Base-by-base conservation (phyloP, 192 early-diverging fungal genomes). In the Podila verticillata region DNA sequence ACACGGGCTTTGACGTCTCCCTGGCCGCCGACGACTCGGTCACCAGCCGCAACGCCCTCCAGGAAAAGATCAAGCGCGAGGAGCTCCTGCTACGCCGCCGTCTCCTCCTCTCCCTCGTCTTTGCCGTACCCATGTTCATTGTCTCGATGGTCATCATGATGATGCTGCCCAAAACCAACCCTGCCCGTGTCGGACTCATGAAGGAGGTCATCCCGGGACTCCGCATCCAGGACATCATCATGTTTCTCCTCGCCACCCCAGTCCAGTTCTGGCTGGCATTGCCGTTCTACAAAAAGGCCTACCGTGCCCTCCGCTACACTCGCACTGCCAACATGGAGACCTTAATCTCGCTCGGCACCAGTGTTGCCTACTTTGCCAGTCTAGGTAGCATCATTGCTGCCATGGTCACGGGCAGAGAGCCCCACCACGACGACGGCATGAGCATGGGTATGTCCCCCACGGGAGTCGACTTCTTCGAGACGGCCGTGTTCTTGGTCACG, bases 281-380 rank as follows among this genome's bases (percentile, higher is more conserved):
- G 44, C 84, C 91, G 34, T 94, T 94, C 83, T 95, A 93, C 51
- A 28, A 57, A 17, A 91, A 91, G 44, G 90, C 92, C 0, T 93
- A 85, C 66, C 87, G 81, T 48, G 87, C 91, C 12, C 66, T 95
- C 8, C 63, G 86, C 6, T 89, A 90, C 73, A 73, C 89, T 9
- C 82, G 75, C 24, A 85, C 87, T 5, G 91, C 93, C 31, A 94
- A 93, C 70, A 96, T 96, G 95, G 93, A 96, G 67, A 92, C 93
- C 4, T 61, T 94, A 4, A 91, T 96, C 1, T 89, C 89, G 0
- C 72, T 95, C 20, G 94, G 93, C 8, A 95, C 91, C 0, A 86
- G 87, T 26, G 91, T 91, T 0, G 92, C 94, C 10, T 95, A 94
- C 70, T 58, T 88, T 59, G 90, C 91, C 58, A 90, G 88, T 10